Evolutionary conservation across 2,329 filamentous ascomycete genomes (phyloP).

Genomic region (Sclerotinia trifoliorum): DNA sequence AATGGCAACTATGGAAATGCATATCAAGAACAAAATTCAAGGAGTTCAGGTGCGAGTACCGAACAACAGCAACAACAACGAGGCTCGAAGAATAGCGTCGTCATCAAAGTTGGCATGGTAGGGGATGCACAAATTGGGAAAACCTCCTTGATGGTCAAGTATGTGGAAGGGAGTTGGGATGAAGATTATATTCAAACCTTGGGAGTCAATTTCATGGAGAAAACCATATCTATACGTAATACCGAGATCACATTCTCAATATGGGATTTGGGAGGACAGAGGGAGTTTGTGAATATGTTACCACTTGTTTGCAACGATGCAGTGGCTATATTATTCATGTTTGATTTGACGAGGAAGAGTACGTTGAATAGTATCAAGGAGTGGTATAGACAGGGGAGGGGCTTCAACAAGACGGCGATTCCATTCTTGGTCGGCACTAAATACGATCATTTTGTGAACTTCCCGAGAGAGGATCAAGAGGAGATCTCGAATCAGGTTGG

Average conservation of each 20-base stretch:
- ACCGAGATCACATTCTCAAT: slow-evolving; percentile 99
- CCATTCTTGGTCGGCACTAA: slow-evolving; percentile 96
- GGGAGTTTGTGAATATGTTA: slow-evolving; percentile 99
- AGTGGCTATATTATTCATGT: slow-evolving; percentile 99
- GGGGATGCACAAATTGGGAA: slow-evolving; percentile 99
- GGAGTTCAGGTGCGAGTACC: slow-evolving; percentile 32
- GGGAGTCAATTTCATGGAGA: slow-evolving; percentile 99
- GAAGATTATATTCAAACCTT: slow-evolving; percentile 99
- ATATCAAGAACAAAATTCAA: slow-evolving; percentile 40
- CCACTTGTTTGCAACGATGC: slow-evolving; percentile 99
- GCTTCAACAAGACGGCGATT: slow-evolving; percentile 99
- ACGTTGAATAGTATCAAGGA: slow-evolving; percentile 99
- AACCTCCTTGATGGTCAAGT: slow-evolving; percentile 99
- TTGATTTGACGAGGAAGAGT: slow-evolving; percentile 95
- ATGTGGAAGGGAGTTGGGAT: slow-evolving; percentile 98
- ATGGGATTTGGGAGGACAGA: slow-evolving; percentile 96
- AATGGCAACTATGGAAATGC: slow-evolving; percentile 37
- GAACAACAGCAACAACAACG: slow-evolving; percentile 24
- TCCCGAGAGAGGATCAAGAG: slow-evolving; percentile 94
- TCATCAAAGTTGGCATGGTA: slow-evolving; percentile 99
- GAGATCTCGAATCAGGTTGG: slow-evolving; percentile 93
- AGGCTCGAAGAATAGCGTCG: slow-evolving; percentile 64
- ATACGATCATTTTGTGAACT: slow-evolving; percentile 99
- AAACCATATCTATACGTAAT: slow-evolving; percentile 98
- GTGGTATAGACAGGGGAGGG: slow-evolving; percentile 96